Conservation (phyloP, 345 rosid species). For the Zanthoxylum bungeanum region DNA sequence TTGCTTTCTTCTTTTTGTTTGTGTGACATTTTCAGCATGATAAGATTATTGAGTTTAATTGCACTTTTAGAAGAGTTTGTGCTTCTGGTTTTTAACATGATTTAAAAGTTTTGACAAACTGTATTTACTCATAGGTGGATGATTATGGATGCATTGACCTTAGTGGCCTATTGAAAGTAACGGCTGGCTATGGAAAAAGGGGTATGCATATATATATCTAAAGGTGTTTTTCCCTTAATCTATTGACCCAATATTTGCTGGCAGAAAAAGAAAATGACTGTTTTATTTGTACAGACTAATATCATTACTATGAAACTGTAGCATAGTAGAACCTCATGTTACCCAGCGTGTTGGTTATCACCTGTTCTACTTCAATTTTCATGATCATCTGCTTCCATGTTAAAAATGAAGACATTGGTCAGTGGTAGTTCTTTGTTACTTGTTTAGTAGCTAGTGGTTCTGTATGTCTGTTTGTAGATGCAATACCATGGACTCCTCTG, state of each 20-base stretch:
- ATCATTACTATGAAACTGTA: neutral
- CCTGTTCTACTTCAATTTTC: neutral
- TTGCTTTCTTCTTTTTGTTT: neutral
- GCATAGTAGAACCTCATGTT: neutral
- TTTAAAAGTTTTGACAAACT: neutral
- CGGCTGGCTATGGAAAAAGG: conserved; percentile 47
- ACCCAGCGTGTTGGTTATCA: neutral
- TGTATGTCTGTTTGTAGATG: neutral
- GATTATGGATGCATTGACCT: conserved; percentile 55
- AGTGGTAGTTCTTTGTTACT: too few relatives aligned
- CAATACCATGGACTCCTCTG: neutral
- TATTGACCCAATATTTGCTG: neutral
- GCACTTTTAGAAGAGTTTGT: neutral
- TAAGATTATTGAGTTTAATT: neutral
- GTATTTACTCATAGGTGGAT: conserved; percentile 39
- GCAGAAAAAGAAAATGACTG: neutral
- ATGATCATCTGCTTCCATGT: neutral
- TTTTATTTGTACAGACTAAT: neutral
- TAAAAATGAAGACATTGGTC: neutral
- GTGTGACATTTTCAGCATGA: neutral
- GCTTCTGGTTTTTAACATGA: neutral
- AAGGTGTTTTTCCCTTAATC: neutral
- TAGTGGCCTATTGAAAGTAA: conserved; percentile 56
- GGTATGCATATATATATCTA: conserved; percentile 33
- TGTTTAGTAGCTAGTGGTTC: neutral